These are phyloP conservation scores for Pecoramyces ruminantium DNA, from an alignment of 192 early-diverging fungal genomes.

Conservation along the genomic window DNA sequence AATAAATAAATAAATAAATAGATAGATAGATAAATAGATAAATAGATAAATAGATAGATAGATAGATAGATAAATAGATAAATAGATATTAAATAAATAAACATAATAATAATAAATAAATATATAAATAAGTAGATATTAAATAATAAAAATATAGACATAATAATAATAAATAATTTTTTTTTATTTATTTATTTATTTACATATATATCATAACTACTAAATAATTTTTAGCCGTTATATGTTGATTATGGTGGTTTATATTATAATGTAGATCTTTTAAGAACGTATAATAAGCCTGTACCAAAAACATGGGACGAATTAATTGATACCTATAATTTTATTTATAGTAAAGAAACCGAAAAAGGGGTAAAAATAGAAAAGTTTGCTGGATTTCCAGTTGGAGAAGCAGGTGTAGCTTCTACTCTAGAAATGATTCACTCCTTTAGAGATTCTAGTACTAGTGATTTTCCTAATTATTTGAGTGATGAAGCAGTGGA, in stretches of 20 bases:
- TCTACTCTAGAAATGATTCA: background rate
- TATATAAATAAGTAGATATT: too few relatives aligned
- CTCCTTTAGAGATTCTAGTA: background rate
- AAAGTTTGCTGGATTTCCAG: background rate
- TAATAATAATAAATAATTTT: too few relatives aligned
- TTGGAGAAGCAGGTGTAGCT: background rate
- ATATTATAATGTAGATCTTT: background rate
- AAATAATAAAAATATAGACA: too few relatives aligned
- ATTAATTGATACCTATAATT: background rate
- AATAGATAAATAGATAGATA: too few relatives aligned
- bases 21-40: too few relatives aligned
- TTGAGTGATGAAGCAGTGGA: background rate
- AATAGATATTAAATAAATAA: too few relatives aligned
- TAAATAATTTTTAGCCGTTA: background rate
- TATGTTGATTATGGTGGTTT: background rate
- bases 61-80: too few relatives aligned
- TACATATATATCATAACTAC: too few relatives aligned
- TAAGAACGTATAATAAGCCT: background rate
- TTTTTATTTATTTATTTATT: too few relatives aligned
- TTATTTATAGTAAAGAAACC: background rate
- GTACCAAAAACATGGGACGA: background rate
- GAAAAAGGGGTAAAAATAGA: background rate
- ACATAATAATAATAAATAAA: too few relatives aligned
- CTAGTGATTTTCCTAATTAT: background rate
- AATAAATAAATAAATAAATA: too few relatives aligned